phyloP scores from a whole-genome alignment of 306 rosid species.

The Trifolium dubium region DNA sequence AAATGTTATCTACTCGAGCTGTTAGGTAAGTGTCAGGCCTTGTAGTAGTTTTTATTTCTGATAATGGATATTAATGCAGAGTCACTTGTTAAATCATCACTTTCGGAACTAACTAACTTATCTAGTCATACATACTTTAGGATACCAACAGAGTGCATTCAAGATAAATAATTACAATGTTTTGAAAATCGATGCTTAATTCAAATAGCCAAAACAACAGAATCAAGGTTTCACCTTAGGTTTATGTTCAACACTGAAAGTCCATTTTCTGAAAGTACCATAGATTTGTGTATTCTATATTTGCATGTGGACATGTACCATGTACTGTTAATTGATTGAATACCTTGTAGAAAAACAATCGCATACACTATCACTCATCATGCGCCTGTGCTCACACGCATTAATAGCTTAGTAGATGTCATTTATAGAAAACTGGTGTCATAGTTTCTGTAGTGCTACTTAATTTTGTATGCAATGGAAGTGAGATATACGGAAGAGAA shows the following conservation, averaged over 20 bases:
- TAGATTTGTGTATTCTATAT: constrained; percentile 34
- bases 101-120: background rate
- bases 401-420: constrained; percentile 38
- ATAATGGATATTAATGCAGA: constrained; percentile 18
- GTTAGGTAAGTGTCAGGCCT: constrained; percentile 66
- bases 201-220: constrained; percentile 33
- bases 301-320: constrained; percentile 6
- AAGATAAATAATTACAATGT: constrained; percentile 15
- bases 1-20: constrained; percentile 85
- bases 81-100: constrained; percentile 21
- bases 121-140: constrained; percentile 17
- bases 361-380: constrained; percentile 3
- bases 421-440: constrained; percentile 46
- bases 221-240: constrained; percentile 32
- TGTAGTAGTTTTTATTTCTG: constrained; percentile 31
- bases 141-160: constrained; percentile 29
- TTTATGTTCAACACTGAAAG: constrained; percentile 27
- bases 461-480: constrained; percentile 67
- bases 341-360: constrained; percentile 20
- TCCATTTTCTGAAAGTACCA: constrained; percentile 31
- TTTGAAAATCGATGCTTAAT: constrained; percentile 20
- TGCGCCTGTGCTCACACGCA: constrained; percentile 16
- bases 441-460: constrained; percentile 52
- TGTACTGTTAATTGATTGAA: constrained; percentile 35
- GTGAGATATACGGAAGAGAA: constrained; percentile 98